These are phyloP conservation scores for Parmelia sp. DNA, from an alignment of 495 filamentous ascomycete genomes.

Conservation along the genomic window DNA sequence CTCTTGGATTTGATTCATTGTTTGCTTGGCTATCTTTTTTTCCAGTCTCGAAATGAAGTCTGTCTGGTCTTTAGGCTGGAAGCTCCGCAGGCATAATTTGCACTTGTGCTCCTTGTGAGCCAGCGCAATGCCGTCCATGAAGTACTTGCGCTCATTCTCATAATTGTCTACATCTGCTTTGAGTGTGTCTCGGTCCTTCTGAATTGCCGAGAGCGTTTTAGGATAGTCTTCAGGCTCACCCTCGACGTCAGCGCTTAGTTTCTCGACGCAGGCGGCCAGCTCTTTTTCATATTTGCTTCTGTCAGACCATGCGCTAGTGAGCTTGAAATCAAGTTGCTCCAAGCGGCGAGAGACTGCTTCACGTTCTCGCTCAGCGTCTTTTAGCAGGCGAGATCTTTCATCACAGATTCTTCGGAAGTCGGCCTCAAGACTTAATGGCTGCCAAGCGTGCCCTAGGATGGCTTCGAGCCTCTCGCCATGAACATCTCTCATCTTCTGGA, in stretches of 20 bases:
- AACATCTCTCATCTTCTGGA: slow-evolving; percentile 69
- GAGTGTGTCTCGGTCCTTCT: slow-evolving; percentile 53
- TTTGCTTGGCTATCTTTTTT: slow-evolving; percentile 49
- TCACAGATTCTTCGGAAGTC: slow-evolving; percentile 63
- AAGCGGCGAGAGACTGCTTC: slow-evolving; percentile 65
- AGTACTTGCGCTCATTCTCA: slow-evolving; percentile 57
- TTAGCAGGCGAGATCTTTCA: slow-evolving; percentile 43
- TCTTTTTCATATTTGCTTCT: slow-evolving; percentile 60
- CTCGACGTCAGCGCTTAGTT: slow-evolving; percentile 44
- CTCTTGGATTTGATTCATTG: slow-evolving; percentile 46
- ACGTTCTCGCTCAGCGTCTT: slow-evolving; percentile 59
- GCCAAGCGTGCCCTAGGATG: slow-evolving; percentile 60
- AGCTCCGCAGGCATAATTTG: slow-evolving; percentile 59
- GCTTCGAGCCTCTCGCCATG: slow-evolving; percentile 62
- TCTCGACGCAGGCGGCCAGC: slow-evolving; percentile 49
- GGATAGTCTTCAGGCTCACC: slow-evolving; percentile 51
- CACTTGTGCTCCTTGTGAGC: slow-evolving; percentile 60
- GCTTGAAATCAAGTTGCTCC: slow-evolving; percentile 69
- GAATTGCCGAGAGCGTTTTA: slow-evolving; percentile 46
- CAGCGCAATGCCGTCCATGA: slow-evolving; percentile 50
- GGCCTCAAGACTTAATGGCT: slow-evolving; percentile 59
- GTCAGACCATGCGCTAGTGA: slow-evolving; percentile 48
- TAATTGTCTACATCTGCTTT: slow-evolving; percentile 59
- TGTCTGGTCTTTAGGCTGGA: slow-evolving; percentile 56
- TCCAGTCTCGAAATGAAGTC: slow-evolving; percentile 56